Evolutionary conservation across 495 filamentous ascomycete species (phyloP), one percentile per base, ranked within the genome.

Genomic region (Aspergillus kassunensis): DNA sequence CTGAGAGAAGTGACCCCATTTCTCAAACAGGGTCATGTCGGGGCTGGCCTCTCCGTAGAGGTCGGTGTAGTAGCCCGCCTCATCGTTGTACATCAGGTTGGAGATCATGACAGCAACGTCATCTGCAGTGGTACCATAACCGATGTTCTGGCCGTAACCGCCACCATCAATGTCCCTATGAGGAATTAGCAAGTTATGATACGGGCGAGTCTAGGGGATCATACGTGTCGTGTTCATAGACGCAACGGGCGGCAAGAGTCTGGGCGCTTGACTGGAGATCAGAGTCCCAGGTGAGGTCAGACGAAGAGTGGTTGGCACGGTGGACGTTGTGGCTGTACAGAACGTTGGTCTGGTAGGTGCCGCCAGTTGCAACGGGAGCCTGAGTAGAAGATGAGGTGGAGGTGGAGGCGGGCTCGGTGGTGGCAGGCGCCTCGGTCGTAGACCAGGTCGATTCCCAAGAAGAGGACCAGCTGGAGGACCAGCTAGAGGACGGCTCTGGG

Each of bases 1-100:
- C 74, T 96, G 90, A n/a, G 87, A 81, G 76, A 89, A 89, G 68
- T 98, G 92, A 51, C 91, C 90, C 82, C 85, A 93, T 27, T 62
- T 49, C 29, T 85, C 73, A 68, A 91, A 89, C 66, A 78, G 65
- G 57, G 61, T 53, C 79, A 83, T 84, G 62, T 79, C 69, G 7
- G 78, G 77, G 54, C 53, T 64, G 39, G 66, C 60, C 47, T 68
- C 29, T 25, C 74, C 77, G 55, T 78, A 83, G 39, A 72, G 64
- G 16, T 52, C 46, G 11, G 64, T 54, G 62, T 71, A 83, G 62
- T 65, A 71, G 23, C 59, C 61, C 53, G 85, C 74, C 69, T 96
- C 91, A 61, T 79, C 75, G 66, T 95, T 89, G 81, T 95, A 95
- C 83, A 90, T 92, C 69, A 81, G 65, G 63, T 90, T 80, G 64